Percentiles rank a stretch among this genome's conserved stretches.
Conservation (phyloP, 257 asterid genomes). For the Agastache rugosa region DNA sequence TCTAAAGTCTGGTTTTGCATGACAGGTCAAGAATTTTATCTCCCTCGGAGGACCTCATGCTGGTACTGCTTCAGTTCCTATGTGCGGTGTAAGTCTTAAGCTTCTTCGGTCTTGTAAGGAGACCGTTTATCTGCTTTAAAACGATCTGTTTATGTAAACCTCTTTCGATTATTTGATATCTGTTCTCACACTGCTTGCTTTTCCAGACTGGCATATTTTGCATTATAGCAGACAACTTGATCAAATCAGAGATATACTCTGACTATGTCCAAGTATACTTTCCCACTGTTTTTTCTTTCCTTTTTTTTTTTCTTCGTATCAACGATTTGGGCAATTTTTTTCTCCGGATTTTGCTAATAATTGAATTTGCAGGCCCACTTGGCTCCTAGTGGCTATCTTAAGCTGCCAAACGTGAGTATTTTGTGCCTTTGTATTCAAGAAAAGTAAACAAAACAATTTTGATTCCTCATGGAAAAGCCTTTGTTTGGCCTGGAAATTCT, state of each 20-base stretch:
- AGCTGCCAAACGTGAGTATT: constrained; percentile 86
- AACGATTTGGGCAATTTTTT: neutral
- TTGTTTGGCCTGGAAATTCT: neutral
- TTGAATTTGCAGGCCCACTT: constrained; percentile 75
- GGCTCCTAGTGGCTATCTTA: constrained; percentile 98
- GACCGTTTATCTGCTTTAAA: neutral
- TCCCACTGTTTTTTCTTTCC: neutral
- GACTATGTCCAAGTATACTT: constrained; percentile 75
- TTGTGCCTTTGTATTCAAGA: constrained; percentile 13
- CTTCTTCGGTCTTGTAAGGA: constrained; percentile 26
- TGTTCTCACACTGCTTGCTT: constrained; percentile 20
- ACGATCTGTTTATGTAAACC: neutral
- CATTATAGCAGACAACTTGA: constrained; percentile 68
- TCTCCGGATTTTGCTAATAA: constrained; percentile 28
- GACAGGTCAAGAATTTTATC: constrained; percentile 80
- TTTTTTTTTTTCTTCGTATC: neutral
- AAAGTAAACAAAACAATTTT: constrained; percentile 10
- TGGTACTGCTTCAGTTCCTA: constrained; percentile 98
- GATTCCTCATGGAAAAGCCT: neutral
- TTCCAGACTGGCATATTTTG: constrained; percentile 85
- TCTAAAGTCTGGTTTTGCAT: neutral
- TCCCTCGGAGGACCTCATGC: constrained; percentile 98
- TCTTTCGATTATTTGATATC: neutral
- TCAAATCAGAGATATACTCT: constrained; percentile 77
- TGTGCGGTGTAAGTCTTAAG: constrained; percentile 82